Conservation (phyloP, 2,329 filamentous ascomycete species). For the Fusarium nematophilum region DNA sequence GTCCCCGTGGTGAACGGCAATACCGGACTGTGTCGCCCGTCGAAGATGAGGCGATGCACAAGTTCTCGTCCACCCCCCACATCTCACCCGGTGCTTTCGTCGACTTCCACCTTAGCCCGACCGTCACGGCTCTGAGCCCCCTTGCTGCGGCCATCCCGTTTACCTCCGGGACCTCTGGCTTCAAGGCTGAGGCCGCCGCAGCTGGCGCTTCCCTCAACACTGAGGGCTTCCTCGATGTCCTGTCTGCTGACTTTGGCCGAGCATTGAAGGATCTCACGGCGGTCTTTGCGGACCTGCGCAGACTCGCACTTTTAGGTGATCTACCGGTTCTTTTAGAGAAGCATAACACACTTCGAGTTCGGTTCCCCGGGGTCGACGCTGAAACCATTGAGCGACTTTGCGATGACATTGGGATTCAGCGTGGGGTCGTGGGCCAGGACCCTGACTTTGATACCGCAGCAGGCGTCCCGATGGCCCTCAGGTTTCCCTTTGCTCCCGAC, state of each 20-base stretch:
- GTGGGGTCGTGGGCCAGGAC: constrained; percentile 84
- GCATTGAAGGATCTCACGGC: constrained; percentile 85
- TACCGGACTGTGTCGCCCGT: constrained; percentile 82
- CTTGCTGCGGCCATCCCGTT: constrained; percentile 68
- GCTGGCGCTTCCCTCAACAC: constrained; percentile 76
- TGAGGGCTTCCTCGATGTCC: constrained; percentile 83
- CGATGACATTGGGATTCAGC: constrained; percentile 84
- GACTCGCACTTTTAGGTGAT: constrained; percentile 81
- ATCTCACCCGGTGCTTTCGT: constrained; percentile 80
- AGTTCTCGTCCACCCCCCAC: constrained; percentile 69
- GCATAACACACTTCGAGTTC: constrained; percentile 76
- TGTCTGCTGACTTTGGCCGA: constrained; percentile 89
- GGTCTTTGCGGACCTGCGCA: constrained; percentile 83
- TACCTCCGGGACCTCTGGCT: constrained; percentile 56
- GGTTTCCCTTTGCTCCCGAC: constrained; percentile 86
- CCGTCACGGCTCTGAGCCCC: constrained; percentile 86
- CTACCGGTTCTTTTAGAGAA: constrained; percentile 81
- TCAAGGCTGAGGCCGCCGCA: constrained; percentile 53
- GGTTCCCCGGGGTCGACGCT: constrained; percentile 91
- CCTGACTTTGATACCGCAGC: constrained; percentile 73
- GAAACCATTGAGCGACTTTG: constrained; percentile 85
- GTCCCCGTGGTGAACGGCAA: constrained; percentile 77
- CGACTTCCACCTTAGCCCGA: constrained; percentile 89
- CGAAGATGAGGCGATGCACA: constrained; percentile 78
- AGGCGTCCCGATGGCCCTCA: constrained; percentile 79